Percentiles rank a stretch among this genome's conserved stretches.
Conservation (phyloP, 108 stramenopile species). For the Hondaea fermentalgiana region DNA sequence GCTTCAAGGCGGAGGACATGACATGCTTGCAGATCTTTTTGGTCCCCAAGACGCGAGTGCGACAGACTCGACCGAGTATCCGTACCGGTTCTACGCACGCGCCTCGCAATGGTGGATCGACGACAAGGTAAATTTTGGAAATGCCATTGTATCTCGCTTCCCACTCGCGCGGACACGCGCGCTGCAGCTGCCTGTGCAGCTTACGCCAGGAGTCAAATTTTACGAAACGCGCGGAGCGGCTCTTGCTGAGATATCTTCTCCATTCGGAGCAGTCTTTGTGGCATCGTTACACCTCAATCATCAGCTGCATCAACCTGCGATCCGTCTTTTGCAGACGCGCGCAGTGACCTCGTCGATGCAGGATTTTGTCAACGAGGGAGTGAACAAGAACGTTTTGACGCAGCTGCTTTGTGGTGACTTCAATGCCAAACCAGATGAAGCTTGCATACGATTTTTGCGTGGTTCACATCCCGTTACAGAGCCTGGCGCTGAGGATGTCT, state of each 20-base stretch:
- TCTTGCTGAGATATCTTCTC: not conserved
- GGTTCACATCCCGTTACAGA: not conserved
- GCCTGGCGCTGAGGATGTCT: not conserved
- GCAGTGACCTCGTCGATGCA: not conserved
- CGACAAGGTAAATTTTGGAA: not conserved
- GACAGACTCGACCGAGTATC: not conserved
- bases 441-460: not conserved
- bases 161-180: not conserved
- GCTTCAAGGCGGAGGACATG: not conserved
- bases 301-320: not conserved
- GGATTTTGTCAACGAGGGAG: not conserved
- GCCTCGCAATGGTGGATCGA: not conserved
- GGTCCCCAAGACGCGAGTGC: not conserved
- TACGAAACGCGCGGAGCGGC: not conserved
- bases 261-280: not conserved
- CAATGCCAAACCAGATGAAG: not conserved
- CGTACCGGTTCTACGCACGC: not conserved
- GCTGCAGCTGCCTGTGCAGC: not conserved
- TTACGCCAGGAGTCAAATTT: not conserved
- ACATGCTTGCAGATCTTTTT: constrained; percentile 4
- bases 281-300: not conserved
- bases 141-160: not conserved
- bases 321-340: not conserved
- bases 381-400: not conserved
- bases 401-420: not conserved